Evolutionary conservation across 1,139 yeast genomes (phyloP).

Genomic region (Kurtzmaniella quercitrusa): DNA sequence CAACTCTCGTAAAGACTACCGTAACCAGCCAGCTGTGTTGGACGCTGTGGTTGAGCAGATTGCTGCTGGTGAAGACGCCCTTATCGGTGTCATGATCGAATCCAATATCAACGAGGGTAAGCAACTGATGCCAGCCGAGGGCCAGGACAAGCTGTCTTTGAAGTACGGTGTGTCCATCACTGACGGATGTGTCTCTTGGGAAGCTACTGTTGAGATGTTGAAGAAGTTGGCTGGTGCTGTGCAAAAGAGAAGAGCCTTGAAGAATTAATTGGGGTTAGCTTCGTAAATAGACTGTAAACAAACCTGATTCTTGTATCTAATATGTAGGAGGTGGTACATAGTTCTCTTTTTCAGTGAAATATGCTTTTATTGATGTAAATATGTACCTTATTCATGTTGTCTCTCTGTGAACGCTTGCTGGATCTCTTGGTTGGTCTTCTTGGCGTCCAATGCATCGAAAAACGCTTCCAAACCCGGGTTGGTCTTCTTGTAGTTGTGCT

Average conservation of each 20-base stretch:
- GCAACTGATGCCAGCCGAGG: slow-evolving; percentile 84
- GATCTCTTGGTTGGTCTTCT: slow-evolving; percentile 12
- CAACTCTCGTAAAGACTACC: slow-evolving; percentile 84
- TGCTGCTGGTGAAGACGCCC: slow-evolving; percentile 64
- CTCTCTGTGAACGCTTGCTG: slow-evolving; percentile 7
- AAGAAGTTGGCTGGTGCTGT: slow-evolving; percentile 74
- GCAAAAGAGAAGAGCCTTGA: slow-evolving; percentile 58
- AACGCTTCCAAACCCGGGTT: slow-evolving; percentile 22
- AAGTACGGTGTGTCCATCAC: slow-evolving; percentile 93
- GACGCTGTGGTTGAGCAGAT: slow-evolving; percentile 74
- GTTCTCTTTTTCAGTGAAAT: too few relatives aligned
- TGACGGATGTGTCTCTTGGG: slow-evolving; percentile 94
- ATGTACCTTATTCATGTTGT: too few relatives aligned
- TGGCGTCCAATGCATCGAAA: slow-evolving; percentile 12
- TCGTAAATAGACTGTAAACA: background rate
- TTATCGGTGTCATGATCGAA: slow-evolving; percentile 97
- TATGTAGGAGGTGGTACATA: too few relatives aligned
- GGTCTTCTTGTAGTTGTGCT: slow-evolving; percentile 35
- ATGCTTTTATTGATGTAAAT: too few relatives aligned
- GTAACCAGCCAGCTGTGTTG: slow-evolving; percentile 93
- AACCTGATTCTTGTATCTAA: too few relatives aligned
- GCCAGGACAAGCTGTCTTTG: slow-evolving; percentile 55
- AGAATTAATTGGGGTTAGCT: slow-evolving; percentile 8
- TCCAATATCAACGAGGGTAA: slow-evolving; percentile 88
- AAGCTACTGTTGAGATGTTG: slow-evolving; percentile 71